phyloP scores from a whole-genome alignment of 1,284 basidiomycete species.

The Cryptococcus floricola region DNA sequence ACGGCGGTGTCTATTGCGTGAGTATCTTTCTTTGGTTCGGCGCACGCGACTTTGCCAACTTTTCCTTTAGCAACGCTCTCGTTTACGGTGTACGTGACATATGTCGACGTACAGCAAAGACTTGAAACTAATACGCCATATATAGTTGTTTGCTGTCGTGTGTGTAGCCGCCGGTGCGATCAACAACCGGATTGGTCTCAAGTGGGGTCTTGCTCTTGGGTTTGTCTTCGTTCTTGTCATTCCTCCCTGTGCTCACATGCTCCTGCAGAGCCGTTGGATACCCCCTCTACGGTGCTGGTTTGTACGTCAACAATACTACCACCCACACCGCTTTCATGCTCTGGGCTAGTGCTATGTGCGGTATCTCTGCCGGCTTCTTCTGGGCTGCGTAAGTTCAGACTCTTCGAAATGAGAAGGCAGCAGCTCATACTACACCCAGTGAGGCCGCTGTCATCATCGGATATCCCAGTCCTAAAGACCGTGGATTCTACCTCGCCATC shows the following conservation, averaged over 20 bases:
- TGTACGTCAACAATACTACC: conserved; percentile 31
- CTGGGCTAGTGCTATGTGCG: conserved; percentile 31
- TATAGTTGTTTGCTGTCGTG: conserved; percentile 20
- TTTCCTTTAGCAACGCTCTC: conserved; percentile 17
- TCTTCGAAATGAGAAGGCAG: neutral
- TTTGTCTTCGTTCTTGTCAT: conserved; percentile 5
- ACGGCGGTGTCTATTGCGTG: conserved; percentile 33
- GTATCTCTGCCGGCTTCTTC: conserved; percentile 38
- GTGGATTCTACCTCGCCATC: conserved; percentile 33
- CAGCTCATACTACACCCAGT: conserved; percentile 1
- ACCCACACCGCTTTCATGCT: conserved; percentile 31
- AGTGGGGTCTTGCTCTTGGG: conserved; percentile 29
- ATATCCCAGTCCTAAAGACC: conserved; percentile 29
- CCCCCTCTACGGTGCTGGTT: conserved; percentile 35
- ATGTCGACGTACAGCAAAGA: neutral
- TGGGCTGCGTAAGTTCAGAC: conserved; percentile 29
- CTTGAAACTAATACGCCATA: too few relatives aligned
- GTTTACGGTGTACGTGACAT: conserved; percentile 25
- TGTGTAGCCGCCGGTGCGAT: conserved; percentile 29
- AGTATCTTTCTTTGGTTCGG: too few relatives aligned
- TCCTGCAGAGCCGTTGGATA: conserved; percentile 21
- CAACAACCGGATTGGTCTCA: conserved; percentile 28
- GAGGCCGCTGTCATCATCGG: conserved; percentile 35
- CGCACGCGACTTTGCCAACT: too few relatives aligned
- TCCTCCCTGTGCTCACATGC: neutral